These are phyloP conservation scores for Zopfia rhizophila DNA, from an alignment of 2,329 filamentous ascomycete species.

Conservation along the genomic window DNA sequence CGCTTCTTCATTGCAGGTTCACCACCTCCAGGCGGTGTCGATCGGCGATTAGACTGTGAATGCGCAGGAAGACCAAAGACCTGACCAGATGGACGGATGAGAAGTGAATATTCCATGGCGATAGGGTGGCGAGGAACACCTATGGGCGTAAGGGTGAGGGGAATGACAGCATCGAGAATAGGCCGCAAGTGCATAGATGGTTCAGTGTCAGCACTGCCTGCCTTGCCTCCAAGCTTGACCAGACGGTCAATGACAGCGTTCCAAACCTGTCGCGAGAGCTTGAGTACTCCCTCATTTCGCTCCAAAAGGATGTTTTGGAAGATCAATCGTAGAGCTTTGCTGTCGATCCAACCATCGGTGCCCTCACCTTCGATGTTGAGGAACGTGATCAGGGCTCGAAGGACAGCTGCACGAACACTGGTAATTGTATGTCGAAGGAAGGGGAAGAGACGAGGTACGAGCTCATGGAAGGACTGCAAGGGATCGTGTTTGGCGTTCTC, in stretches of 20 bases:
- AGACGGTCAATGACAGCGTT: conserved; percentile 77
- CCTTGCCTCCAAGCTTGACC: too few relatives aligned
- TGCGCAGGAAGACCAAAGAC: conserved; percentile 70
- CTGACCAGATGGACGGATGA: conserved; percentile 92
- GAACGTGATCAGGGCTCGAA: conserved; percentile 93
- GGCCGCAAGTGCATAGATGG: conserved; percentile 77
- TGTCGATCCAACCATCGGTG: conserved; percentile 91
- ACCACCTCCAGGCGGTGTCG: conserved; percentile 45
- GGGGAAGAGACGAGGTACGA: conserved; percentile 93
- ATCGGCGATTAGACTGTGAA: conserved; percentile 32
- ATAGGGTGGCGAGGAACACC: conserved; percentile 91
- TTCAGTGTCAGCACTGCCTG: conserved; percentile 62
- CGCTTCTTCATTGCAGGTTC: conserved; percentile 77
- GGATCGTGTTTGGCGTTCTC: conserved; percentile 82
- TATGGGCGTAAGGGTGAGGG: conserved; percentile 87
- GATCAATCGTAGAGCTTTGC: conserved; percentile 84
- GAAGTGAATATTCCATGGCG: conserved; percentile 87
- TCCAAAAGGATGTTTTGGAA: conserved; percentile 98
- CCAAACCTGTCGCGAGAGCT: conserved; percentile 89
- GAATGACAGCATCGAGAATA: conserved; percentile 83
- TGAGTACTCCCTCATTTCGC: conserved; percentile 83
- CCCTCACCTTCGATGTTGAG: conserved; percentile 82
- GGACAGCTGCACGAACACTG: conserved; percentile 89
- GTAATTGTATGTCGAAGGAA: conserved; percentile 98
- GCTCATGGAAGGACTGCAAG: conserved; percentile 87